Evolutionary conservation across 148 eudicot species (phyloP), one percentile per base, ranked within the genome.

Genomic region (Vaccinium myrtillus): DNA sequence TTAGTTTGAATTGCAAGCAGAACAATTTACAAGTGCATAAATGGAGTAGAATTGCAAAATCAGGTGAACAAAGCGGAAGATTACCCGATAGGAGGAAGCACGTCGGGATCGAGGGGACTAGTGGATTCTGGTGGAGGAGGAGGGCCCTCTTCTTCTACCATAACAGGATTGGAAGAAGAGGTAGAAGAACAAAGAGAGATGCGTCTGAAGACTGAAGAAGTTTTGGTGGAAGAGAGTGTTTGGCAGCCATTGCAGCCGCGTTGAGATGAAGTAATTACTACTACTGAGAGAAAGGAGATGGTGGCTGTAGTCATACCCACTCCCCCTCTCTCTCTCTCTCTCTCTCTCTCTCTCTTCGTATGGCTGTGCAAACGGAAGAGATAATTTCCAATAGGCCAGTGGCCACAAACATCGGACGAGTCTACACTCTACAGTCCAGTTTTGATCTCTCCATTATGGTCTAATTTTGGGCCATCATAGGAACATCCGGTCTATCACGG

Each of bases 71-170:
- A 63, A n/a, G 71, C 21, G 59, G 79, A 81, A 59, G 32, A 50
- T 86, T 59, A 92, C 94, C 89, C 88, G 83, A 84, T 53, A 83
- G 90, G 54, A 78, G 89, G 85, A 86, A 87, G 80, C 18, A 87
- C 27, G 63, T 77, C 88, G 23, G 91, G 39, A 39, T 81, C 77
- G n/a, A 53, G 50, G 73, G 79, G 16, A 75, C 65, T 5, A 32
- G 78, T 16, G 84, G 27, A 32, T 81, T 63, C 74, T 18, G 90
- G 54, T 9, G 88, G 46, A 56, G 65, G 51, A 19, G 84, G 8
- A 69, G 84, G 50, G 39, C 83, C 36, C 6, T 87, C 87, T 54
- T 87, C 81, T 83, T 80, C 87, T 59, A 88, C 83, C 65, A 84
- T 79, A 59, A 80, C 88, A 21, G 88, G 74, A 48, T 87, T 82